phyloP scores from a whole-genome alignment of 2,329 filamentous ascomycete species.

The Epichloe amarillans region DNA sequence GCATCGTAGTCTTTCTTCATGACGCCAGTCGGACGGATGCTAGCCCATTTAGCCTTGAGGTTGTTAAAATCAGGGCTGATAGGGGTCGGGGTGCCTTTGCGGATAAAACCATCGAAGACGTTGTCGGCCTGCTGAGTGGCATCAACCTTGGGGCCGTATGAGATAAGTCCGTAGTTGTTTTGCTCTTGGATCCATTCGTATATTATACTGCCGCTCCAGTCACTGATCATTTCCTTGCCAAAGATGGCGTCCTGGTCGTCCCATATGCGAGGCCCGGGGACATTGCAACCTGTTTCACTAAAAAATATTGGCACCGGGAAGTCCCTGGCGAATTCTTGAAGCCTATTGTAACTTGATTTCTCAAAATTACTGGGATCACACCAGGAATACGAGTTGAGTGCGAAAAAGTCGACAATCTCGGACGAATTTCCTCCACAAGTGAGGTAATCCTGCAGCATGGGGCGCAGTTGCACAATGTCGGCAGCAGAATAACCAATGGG shows the following conservation, averaged over 20 bases:
- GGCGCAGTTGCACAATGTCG: conserved; percentile 58
- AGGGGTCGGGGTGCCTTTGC: conserved; percentile 60
- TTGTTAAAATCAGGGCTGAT: conserved; percentile 67
- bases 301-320: conserved; percentile 87
- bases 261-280: conserved; percentile 46
- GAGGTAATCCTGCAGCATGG: conserved; percentile 56
- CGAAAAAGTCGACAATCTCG: conserved; percentile 71
- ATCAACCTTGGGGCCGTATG: conserved; percentile 51
- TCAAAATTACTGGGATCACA: conserved; percentile 47
- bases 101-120: conserved; percentile 51
- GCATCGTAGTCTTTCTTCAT: conserved; percentile 52
- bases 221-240: conserved; percentile 54
- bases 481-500: conserved; percentile 81
- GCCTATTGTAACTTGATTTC: conserved; percentile 53
- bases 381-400: conserved; percentile 77
- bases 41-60: conserved; percentile 64
- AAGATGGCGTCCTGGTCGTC: conserved; percentile 67
- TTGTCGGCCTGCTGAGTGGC: conserved; percentile 38
- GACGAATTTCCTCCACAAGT: conserved; percentile 59
- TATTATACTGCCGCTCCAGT: conserved; percentile 65
- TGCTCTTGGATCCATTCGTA: conserved; percentile 85
- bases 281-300: conserved; percentile 78
- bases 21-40: conserved; percentile 55
- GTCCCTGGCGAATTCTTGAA: conserved; percentile 51
- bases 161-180: conserved; percentile 72